A percentile compares a stretch with the other conserved stretches of the same genome.
Evolutionary conservation across 345 rosid species (phyloP).

Genomic region (Bretschneidera sinensis): DNA sequence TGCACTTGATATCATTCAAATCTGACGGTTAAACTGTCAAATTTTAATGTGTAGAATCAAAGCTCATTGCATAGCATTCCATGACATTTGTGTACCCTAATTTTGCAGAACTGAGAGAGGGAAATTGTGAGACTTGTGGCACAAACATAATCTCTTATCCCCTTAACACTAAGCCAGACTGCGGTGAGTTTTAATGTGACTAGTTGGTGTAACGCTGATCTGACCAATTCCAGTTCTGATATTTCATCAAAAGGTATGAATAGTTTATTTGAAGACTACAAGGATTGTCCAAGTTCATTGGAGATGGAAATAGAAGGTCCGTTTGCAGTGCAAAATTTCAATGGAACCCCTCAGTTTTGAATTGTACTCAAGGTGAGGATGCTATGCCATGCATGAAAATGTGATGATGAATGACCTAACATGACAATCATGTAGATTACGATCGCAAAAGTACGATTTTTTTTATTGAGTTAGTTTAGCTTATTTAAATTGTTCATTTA

Average conservation of each 20-base stretch:
- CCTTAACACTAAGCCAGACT: slow-evolving; percentile 1
- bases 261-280: slow-evolving; percentile 13
- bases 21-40: too few relatives aligned
- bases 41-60: too few relatives aligned
- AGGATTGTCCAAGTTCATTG: slow-evolving; percentile 17
- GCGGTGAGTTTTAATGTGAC: slow-evolving; percentile 18
- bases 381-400: background rate
- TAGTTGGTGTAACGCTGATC: background rate
- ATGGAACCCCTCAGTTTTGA: slow-evolving; percentile 11
- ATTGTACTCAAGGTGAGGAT: slow-evolving; percentile 14
- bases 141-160: slow-evolving; percentile 10
- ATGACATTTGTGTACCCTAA: too few relatives aligned
- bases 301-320: slow-evolving; percentile 2
- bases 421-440: background rate
- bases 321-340: slow-evolving; percentile 4
- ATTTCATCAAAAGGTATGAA: slow-evolving; percentile 13
- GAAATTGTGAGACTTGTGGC: slow-evolving; percentile 13
- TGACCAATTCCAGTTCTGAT: background rate
- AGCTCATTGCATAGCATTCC: too few relatives aligned
- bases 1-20: too few relatives aligned
- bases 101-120: slow-evolving; percentile 5
- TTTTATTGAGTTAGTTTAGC: too few relatives aligned
- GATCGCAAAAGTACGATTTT: too few relatives aligned
- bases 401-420: background rate
- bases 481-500: too few relatives aligned